Percentiles rank a stretch among this genome's conserved stretches.
Conservation (phyloP, 2,329 filamentous ascomycete species). For the Claviceps fusiformis region DNA sequence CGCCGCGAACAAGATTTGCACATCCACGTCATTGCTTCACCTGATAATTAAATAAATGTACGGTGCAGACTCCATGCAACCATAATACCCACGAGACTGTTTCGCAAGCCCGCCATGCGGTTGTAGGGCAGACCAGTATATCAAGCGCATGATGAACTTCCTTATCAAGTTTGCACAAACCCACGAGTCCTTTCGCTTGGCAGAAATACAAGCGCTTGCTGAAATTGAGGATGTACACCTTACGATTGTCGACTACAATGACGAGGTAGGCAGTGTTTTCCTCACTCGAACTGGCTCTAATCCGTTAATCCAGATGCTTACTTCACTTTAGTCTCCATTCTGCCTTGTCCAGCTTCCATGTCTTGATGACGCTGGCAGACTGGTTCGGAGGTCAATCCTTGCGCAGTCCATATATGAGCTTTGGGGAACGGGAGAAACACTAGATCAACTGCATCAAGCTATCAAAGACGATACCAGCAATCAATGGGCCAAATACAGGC, state of each 20-base stretch:
- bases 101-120: neutral
- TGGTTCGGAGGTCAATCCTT: conserved; percentile 68
- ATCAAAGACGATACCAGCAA: conserved; percentile 44
- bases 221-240: conserved; percentile 52
- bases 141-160: conserved; percentile 47
- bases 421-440: conserved; percentile 61
- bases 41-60: neutral
- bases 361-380: conserved; percentile 45
- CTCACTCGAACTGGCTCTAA: neutral
- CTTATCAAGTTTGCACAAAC: conserved; percentile 79
- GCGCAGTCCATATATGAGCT: conserved; percentile 76
- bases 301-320: conserved; percentile 8
- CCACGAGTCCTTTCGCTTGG: conserved; percentile 79
- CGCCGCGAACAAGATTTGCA: neutral
- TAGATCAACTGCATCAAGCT: conserved; percentile 54
- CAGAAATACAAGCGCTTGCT: conserved; percentile 74
- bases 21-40: neutral
- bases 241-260: conserved; percentile 60
- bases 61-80: neutral
- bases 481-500: conserved; percentile 53
- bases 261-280: conserved; percentile 44
- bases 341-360: conserved; percentile 62
- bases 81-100: neutral
- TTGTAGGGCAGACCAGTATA: neutral
- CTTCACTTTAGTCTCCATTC: conserved; percentile 58